Percentiles rank a stretch among this genome's conserved stretches.
Conservation (phyloP, 2,329 filamentous ascomycete genomes). For the Neocucurbitaria cava region DNA sequence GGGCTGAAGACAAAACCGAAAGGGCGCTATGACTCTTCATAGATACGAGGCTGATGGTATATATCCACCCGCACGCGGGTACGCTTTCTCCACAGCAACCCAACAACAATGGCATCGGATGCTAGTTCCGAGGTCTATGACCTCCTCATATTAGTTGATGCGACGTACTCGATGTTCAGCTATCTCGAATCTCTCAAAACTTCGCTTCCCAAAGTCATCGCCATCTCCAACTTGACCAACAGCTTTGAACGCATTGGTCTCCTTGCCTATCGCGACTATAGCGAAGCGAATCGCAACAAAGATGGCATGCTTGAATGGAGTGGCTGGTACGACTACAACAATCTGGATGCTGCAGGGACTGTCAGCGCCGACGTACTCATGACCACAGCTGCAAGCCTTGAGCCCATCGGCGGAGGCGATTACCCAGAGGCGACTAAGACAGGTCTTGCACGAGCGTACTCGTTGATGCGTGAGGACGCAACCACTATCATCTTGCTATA, state of each 20-base stretch:
- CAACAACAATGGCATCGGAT: slow-evolving; percentile 10
- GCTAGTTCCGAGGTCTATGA: slow-evolving; percentile 45
- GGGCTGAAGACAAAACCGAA: neutral
- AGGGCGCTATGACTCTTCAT: neutral
- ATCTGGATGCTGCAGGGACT: neutral
- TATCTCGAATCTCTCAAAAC: slow-evolving; percentile 55
- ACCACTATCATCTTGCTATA: slow-evolving; percentile 60
- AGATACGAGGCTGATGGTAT: slow-evolving; percentile 1
- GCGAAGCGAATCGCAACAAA: slow-evolving; percentile 14
- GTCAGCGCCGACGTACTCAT: slow-evolving; percentile 18
- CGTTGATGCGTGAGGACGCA: slow-evolving; percentile 56
- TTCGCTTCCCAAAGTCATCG: slow-evolving; percentile 60
- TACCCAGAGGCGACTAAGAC: slow-evolving; percentile 60
- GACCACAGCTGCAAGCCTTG: slow-evolving; percentile 32
- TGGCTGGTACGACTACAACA: slow-evolving; percentile 52
- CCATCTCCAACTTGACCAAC: slow-evolving; percentile 57
- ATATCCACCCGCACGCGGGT: neutral
- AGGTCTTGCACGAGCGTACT: slow-evolving; percentile 56
- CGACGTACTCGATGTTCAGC: slow-evolving; percentile 54
- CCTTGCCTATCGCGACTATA: slow-evolving; percentile 61
- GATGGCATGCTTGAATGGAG: slow-evolving; percentile 56
- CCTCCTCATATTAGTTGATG: slow-evolving; percentile 57
- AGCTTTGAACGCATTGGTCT: slow-evolving; percentile 61
- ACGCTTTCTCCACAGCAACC: neutral
- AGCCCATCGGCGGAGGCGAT: slow-evolving; percentile 49